These are phyloP conservation scores for Backusella sp. DNA, from an alignment of 192 early-diverging fungal species.

Conservation along the genomic window DNA sequence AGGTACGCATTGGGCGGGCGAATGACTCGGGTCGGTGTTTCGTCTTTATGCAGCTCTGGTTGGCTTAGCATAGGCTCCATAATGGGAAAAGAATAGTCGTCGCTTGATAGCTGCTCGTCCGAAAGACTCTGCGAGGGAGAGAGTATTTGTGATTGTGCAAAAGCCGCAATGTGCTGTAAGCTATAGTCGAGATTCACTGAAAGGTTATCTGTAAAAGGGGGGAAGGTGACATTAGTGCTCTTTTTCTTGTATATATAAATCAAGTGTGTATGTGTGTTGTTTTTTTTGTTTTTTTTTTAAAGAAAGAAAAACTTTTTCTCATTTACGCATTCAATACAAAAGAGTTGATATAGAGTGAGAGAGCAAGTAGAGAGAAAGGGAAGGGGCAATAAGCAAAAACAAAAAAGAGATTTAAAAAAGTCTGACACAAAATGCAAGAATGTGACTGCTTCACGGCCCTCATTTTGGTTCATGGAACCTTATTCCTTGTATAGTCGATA, in stretches of 20 bases:
- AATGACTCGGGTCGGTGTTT: slow-evolving; percentile 38
- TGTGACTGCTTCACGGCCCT: not conserved
- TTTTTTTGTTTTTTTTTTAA: too few species aligned
- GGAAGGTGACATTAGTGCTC: not conserved
- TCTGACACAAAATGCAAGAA: not conserved
- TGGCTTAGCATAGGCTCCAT: not conserved
- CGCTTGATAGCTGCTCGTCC: not conserved
- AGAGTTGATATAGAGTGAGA: not conserved
- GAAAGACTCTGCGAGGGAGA: not conserved
- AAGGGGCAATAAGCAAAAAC: not conserved
- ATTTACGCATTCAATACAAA: not conserved
- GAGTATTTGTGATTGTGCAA: slow-evolving; percentile 4
- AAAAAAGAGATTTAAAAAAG: not conserved
- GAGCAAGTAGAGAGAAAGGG: not conserved
- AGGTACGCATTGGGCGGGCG: slow-evolving; percentile 60
- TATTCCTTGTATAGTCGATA: not conserved
- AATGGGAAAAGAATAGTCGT: not conserved
- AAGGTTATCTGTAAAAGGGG: not conserved
- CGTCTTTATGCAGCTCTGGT: not conserved
- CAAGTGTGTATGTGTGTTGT: too few species aligned
- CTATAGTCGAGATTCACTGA: slow-evolving; percentile 7
- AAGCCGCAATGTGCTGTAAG: not conserved
- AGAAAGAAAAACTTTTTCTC: not conserved
- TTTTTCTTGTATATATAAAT: not conserved
- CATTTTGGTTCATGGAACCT: not conserved